A percentile compares a stretch with the other conserved stretches of the same genome.
Conservation (phyloP, 352 stramenopile species). For the Ophiocytium majus region DNA sequence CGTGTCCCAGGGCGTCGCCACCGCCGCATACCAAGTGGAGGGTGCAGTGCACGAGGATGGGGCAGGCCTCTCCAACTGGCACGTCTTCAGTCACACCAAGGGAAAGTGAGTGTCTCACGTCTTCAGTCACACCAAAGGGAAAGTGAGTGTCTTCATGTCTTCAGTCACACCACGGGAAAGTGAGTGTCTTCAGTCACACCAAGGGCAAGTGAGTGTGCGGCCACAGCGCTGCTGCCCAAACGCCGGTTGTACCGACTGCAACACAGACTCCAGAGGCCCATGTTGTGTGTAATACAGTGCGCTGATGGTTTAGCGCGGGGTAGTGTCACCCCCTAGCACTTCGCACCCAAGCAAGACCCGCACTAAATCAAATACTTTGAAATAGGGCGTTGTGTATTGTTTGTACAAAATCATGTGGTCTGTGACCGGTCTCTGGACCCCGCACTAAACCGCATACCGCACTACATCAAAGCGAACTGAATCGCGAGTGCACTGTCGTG, state of each 20-base stretch:
- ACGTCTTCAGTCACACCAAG: constrained; percentile 14
- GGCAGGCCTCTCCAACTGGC: constrained; percentile 28
- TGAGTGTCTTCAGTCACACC: neutral
- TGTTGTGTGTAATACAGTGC: too few species aligned
- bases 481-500: too few species aligned
- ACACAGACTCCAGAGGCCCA: neutral
- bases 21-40: constrained; percentile 30
- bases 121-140: neutral
- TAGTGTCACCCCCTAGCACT: too few species aligned
- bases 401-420: too few species aligned
- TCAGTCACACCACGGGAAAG: neutral
- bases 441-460: too few species aligned
- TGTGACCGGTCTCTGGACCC: too few species aligned
- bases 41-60: constrained; percentile 21
- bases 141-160: neutral
- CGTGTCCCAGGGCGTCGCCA: constrained; percentile 8
- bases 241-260: neutral
- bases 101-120: neutral
- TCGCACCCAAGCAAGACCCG: too few species aligned
- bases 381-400: too few species aligned
- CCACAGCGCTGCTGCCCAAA: neutral
- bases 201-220: neutral
- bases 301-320: too few species aligned
- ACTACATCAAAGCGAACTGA: too few species aligned
- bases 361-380: too few species aligned